Conservation (phyloP, 2,329 filamentous ascomycete species). For the Xylaria sp. region DNA sequence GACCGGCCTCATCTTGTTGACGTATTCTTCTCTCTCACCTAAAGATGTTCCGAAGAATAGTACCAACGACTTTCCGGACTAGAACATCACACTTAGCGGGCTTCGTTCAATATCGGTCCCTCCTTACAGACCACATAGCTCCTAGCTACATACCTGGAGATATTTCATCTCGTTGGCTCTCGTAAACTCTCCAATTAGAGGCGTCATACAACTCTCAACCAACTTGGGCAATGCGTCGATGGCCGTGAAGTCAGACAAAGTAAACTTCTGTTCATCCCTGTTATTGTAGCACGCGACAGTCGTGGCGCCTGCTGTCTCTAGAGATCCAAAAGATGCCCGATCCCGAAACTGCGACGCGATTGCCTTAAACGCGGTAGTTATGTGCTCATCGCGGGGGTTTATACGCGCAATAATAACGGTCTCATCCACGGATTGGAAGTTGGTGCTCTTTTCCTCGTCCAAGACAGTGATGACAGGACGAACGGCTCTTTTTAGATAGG, state of each 20-base stretch:
- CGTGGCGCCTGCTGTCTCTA: slow-evolving; percentile 34
- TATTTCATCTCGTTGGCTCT: slow-evolving; percentile 58
- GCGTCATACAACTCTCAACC: slow-evolving; percentile 53
- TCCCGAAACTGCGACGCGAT: slow-evolving; percentile 54
- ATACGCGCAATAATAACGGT: slow-evolving; percentile 57
- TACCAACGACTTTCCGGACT: slow-evolving; percentile 55
- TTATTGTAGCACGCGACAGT: slow-evolving; percentile 56
- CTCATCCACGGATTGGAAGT: slow-evolving; percentile 55
- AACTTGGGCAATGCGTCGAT: slow-evolving; percentile 53
- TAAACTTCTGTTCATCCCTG: slow-evolving; percentile 52
- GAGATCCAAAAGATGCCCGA: slow-evolving; percentile 56
- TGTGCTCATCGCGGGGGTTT: slow-evolving; percentile 44
- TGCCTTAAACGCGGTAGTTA: slow-evolving; percentile 49
- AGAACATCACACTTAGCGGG: slow-evolving; percentile 2
- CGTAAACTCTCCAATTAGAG: slow-evolving; percentile 58
- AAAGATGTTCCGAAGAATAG: slow-evolving; percentile 52
- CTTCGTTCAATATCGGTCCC: background rate
- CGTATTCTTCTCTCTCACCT: slow-evolving; percentile 52
- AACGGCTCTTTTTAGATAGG: slow-evolving; percentile 47
- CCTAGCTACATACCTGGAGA: slow-evolving; percentile 49
- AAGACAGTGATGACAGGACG: slow-evolving; percentile 46
- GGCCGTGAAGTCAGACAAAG: slow-evolving; percentile 49
- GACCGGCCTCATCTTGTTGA: slow-evolving; percentile 52
- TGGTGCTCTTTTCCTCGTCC: slow-evolving; percentile 37
- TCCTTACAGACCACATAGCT: background rate